Evolutionary conservation across 2,329 filamentous ascomycete genomes (phyloP), one percentile per base, ranked within the genome.

Genomic region (Monosporascus sp.): DNA sequence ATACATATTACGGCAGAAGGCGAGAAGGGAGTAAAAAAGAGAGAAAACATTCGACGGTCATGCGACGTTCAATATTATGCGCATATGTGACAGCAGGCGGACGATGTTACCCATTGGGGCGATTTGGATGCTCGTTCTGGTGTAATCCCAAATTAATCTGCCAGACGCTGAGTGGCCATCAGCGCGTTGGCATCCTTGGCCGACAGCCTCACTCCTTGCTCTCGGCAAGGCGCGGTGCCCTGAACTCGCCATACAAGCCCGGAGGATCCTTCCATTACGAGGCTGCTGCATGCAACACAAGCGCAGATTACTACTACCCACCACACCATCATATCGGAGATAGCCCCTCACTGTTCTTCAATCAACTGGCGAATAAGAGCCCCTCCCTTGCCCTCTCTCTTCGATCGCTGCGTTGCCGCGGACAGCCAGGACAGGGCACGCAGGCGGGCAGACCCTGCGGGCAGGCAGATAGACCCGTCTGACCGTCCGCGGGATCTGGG

Each of bases 121-220:
- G 31, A 34, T 34, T 34, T 34, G 11, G 27, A 34, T 34, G 11
- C 31, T 14, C 9, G 9, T 34, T 34, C 31, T 44, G 41, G n/a
- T 22, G 20, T 14, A 44, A 44, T 22, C 41, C n/a, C 20, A 44
- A 44, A 22, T 18, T 22, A 44, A 22, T 18, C 41, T 17, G 22
- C 17, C 20, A 20, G 41, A 25, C 24, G 11, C n/a, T 44, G 41
- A 44, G 41, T 44, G 41, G 41, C n/a, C 20, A 44, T 15, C 41
- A 15, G n/a, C 7, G n/a, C 3, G 7, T n/a, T 24, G n/a, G 56
- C 54, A 52, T 55, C 63, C 60, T 60, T 57, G 55, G 54, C 56
- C 53, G 62, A 62, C 65, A 68, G 66, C 66, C 66, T 68, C 66
- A 68, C 64, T 68, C 66, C 59, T 67, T 57, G 53, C 54, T 44